Base-by-base conservation (phyloP, 345 rosid species). In the Eucalyptus erythrocorys region DNA sequence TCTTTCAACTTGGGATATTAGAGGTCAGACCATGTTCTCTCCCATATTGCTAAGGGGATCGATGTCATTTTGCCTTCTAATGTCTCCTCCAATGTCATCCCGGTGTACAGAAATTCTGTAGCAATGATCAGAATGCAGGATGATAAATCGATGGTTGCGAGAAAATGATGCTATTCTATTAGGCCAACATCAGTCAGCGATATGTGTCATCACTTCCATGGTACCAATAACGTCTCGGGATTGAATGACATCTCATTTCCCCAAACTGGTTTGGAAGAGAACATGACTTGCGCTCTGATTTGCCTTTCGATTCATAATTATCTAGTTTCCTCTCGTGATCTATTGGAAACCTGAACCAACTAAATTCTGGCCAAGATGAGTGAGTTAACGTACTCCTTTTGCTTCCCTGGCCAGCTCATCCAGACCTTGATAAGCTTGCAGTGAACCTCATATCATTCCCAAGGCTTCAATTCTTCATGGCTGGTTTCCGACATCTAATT, bases 351-450 rank as follows among this genome's bases (percentile, higher is more conserved):
- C 92, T 94, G 89, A 95, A 96, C 91, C 96, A 95, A 89, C 92
- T 94, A 91, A 95, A 94, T 89, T 94, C 97, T 66, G 61, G 96
- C 98, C 88, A 95, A 94, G 59, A 94, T 96, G 98, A 95, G 97
- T 90, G 98, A 61, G 97, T 51, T 94, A 59, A 94, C 96, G 51
- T 95, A 96, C 92, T 94, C 97, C 93, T 96, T 96, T 88, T 94
- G 98, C 59, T 94, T 96, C 92, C 97, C 97, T 12, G 98, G 97
- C 86, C 97, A 95, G 91, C 95, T 95, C 66, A 96, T 94, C 92
- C 98, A 3, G 98, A 95, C 90, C 95, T 96, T 57, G 91, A 97
- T 76, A 96, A 96, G 88, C 98, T 96, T 81, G 98, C 97, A 19
- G 98, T 95, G 87, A 96, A 96, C 91, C 97, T 95, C 87, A 92